These are phyloP conservation scores for Suillus occidentalis DNA, from an alignment of 768 basidiomycete genomes.

Conservation along the genomic window DNA sequence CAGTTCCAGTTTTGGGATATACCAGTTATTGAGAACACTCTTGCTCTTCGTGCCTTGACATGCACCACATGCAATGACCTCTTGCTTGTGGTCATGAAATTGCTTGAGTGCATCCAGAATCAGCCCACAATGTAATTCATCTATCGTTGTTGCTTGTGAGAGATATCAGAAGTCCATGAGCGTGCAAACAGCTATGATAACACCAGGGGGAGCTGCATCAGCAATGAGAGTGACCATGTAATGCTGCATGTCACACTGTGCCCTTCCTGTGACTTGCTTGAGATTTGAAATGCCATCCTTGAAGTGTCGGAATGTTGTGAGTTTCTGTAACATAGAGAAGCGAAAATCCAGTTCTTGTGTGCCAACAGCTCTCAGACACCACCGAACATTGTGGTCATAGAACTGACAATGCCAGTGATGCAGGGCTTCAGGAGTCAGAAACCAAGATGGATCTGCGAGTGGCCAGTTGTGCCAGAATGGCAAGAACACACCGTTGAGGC, in stretches of 20 bases:
- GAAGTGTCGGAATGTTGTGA: conserved; percentile 26
- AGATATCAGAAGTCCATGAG: conserved; percentile 11
- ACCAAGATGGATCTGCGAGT: conserved; percentile 31
- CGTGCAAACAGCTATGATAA: conserved; percentile 35
- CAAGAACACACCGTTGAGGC: conserved; percentile 12
- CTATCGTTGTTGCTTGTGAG: conserved; percentile 14
- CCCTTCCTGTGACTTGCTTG: conserved; percentile 29
- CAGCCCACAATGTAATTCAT: conserved; percentile 14
- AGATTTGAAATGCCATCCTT: conserved; percentile 24
- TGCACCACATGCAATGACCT: conserved; percentile 31
- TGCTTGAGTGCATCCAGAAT: conserved; percentile 23
- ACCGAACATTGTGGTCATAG: conserved; percentile 27
- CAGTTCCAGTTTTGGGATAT: conserved; percentile 45
- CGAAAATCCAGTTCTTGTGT: conserved; percentile 27
- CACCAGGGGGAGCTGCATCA: conserved; percentile 25
- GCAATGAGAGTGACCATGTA: conserved; percentile 35
- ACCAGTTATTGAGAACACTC: conserved; percentile 31
- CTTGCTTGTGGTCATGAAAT: conserved; percentile 38
- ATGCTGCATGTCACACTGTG: conserved; percentile 27
- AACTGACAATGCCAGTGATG: conserved; percentile 40
- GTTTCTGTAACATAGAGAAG: conserved; percentile 21
- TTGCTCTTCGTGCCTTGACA: conserved; percentile 22
- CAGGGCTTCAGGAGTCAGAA: conserved; percentile 38
- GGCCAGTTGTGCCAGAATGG: conserved; percentile 41
- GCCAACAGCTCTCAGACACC: conserved; percentile 23